Evolutionary conservation across 2,329 filamentous ascomycete species (phyloP).

Genomic region (Penicillium freii): DNA sequence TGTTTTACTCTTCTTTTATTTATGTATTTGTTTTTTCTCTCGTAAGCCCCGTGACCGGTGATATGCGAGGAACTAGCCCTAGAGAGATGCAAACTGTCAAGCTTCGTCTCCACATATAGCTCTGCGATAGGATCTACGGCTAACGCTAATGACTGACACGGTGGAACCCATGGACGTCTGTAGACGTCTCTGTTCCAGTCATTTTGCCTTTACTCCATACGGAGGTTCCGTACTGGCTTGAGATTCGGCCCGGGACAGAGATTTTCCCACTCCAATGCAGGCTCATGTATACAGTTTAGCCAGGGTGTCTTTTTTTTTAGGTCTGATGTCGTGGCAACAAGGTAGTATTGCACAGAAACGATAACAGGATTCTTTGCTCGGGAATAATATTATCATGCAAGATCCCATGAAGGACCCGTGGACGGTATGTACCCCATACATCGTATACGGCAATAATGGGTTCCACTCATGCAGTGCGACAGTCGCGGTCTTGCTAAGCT

Average conservation of each 20-base stretch:
- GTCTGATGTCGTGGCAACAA: not conserved
- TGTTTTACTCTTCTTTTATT: not conserved
- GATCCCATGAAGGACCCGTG: too few relatives aligned
- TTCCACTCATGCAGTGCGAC: not conserved
- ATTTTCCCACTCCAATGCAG: slow-evolving; percentile 7
- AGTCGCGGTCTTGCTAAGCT: not conserved
- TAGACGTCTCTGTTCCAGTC: not conserved
- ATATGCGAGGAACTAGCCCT: not conserved
- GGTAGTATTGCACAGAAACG: not conserved
- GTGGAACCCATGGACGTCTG: slow-evolving; percentile 3
- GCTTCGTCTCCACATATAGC: slow-evolving; percentile 9
- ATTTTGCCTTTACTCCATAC: not conserved
- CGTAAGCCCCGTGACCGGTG: not conserved
- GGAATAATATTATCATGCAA: not conserved
- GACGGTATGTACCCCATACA: not conserved
- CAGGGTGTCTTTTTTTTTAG: not conserved
- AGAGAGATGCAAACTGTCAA: slow-evolving; percentile 3
- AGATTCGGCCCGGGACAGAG: slow-evolving; percentile 19
- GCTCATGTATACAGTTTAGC: not conserved
- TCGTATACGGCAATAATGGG: not conserved
- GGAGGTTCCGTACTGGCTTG: slow-evolving; percentile 1
- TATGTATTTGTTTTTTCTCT: not conserved
- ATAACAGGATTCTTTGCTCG: not conserved
- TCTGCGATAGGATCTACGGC: not conserved
- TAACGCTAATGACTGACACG: not conserved